Conservation (phyloP, 2,329 filamentous ascomycete genomes). For the Pseudocercospora vitis region DNA sequence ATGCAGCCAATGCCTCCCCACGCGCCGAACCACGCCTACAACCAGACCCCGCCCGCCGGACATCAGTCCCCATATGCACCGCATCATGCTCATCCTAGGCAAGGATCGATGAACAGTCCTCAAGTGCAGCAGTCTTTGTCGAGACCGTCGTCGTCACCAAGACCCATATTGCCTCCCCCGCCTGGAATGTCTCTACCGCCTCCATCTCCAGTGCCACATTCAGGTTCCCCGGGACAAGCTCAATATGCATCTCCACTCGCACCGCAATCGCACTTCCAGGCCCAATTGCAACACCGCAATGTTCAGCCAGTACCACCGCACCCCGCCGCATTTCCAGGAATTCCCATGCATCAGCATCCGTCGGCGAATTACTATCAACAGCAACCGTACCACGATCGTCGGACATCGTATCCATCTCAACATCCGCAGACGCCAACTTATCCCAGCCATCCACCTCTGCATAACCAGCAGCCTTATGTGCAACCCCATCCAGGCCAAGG, state of each 20-base stretch:
- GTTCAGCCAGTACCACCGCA: slow-evolving; percentile 25
- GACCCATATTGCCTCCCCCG: slow-evolving; percentile 41
- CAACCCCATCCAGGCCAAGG: slow-evolving; percentile 16
- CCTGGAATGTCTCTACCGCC: slow-evolving; percentile 38
- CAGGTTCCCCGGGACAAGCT: slow-evolving; percentile 36
- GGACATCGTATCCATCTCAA: slow-evolving; percentile 33
- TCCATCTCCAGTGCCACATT: slow-evolving; percentile 31
- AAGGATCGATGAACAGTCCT: slow-evolving; percentile 31
- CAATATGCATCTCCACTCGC: slow-evolving; percentile 16
- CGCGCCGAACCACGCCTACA: slow-evolving; percentile 31
- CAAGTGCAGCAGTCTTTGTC: slow-evolving; percentile 36
- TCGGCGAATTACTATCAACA: slow-evolving; percentile 36
- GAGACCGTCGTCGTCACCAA: slow-evolving; percentile 38
- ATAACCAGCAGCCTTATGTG: slow-evolving; percentile 40
- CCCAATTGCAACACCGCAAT: slow-evolving; percentile 22
- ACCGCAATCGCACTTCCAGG: slow-evolving; percentile 30
- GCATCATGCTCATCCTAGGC: slow-evolving; percentile 32
- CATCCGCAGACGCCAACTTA: slow-evolving; percentile 33
- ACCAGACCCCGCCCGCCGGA: slow-evolving; percentile 36
- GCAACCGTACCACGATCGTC: slow-evolving; percentile 29
- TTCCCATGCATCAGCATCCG: slow-evolving; percentile 32
- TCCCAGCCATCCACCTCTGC: slow-evolving; percentile 31
- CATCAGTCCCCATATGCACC: slow-evolving; percentile 42
- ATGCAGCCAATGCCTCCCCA: slow-evolving; percentile 32
- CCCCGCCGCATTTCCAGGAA: slow-evolving; percentile 24